Evolutionary conservation across 1,284 basidiomycete species (phyloP).

Genomic region (Ceratobasidium sp.): DNA sequence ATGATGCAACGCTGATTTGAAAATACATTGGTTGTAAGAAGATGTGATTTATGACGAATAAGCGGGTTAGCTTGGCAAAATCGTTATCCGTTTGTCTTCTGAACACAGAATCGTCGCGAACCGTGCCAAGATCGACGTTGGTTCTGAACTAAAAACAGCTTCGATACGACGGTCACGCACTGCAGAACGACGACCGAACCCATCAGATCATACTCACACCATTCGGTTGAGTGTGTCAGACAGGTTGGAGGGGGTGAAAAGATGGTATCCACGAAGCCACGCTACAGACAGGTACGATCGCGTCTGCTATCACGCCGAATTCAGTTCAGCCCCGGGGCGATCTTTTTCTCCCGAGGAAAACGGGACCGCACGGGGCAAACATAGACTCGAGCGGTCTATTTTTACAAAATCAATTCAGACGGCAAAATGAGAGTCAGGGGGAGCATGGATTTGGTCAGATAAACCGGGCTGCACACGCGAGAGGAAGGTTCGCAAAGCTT

Average conservation of each 20-base stretch:
- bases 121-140: no score
- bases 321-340: neutral
- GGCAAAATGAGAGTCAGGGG: neutral
- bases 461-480: constrained; percentile 1
- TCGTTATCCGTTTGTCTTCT: no score
- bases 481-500: constrained; percentile 1
- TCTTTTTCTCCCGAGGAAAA: neutral
- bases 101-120: no score
- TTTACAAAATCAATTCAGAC: constrained; percentile 10
- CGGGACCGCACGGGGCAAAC: neutral
- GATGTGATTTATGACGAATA: no score
- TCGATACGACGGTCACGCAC: no score
- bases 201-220: no score
- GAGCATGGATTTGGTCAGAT: neutral
- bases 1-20: no score
- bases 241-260: neutral
- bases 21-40: no score
- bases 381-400: neutral
- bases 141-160: no score
- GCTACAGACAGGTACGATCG: neutral
- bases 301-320: neutral
- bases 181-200: no score
- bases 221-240: no score
- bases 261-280: constrained; percentile 35
- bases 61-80: no score